Evolutionary conservation across 1,284 basidiomycete genomes (phyloP), one percentile per base, ranked within the genome.

Genomic region (Trichosporon asahii): DNA sequence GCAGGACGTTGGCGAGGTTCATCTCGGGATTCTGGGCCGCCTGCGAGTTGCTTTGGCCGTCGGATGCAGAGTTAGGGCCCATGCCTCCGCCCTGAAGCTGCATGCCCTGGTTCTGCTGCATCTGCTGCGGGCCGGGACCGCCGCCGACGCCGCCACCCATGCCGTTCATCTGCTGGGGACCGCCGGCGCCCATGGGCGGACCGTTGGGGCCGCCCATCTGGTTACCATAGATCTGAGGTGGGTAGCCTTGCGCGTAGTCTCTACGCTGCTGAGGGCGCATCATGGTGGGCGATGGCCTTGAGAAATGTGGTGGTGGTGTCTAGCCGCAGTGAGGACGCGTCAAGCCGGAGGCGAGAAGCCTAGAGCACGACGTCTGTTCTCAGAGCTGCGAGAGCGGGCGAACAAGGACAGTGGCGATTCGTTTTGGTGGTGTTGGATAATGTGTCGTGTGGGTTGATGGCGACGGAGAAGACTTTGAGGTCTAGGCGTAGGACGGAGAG

Each of bases 1-100:
- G 96, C 71, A 99, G 87, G 70, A 98, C 94, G 79, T 90, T 93
- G 9, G 95, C 95, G 70, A 99, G 90, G 57, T 92, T 96, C 84
- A 92, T 93, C 84, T 94, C 92, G 25, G 72, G 67, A 11, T 68
- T 73, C 21, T 12, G 66, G 74, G 9, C 74, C 74, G 40, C 40
- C 23, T 61, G 57, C 31, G 70, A 67, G 33, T 75, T 74, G 57
- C 75, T 75, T 68, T 77, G 77, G 31, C 75, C 78, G 68, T 81
- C 80, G 15, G 72, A 63, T 14, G 53, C 40, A n/a, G 65, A 44
- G 5, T 46, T 27, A 4, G 68, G 65, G 12, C 68, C 69, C 12
- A 63, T 63, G 18, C 61, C 64, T 23, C 60, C 65, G 25, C 49
- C 49, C 44, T 63, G 57, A 15, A 37, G 25, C 57, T 66, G 69